Conservation (phyloP, 2,329 filamentous ascomycete species). For the Periconia digitata region DNA sequence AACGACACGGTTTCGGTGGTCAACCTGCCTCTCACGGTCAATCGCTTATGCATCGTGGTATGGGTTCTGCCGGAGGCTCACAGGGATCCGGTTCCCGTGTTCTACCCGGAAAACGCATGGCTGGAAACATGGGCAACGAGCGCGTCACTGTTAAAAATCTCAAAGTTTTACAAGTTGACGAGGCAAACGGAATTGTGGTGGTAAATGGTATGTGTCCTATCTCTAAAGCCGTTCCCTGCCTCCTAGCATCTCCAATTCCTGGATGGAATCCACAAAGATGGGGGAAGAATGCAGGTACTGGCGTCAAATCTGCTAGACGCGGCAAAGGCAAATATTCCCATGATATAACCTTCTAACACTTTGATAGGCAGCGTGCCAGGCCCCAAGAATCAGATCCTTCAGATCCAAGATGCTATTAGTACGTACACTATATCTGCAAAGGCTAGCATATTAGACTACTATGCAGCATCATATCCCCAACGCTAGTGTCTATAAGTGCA, state of each 20-base stretch:
- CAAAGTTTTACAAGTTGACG: slow-evolving; percentile 83
- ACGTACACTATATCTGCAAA: too few relatives aligned
- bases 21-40: slow-evolving; percentile 94
- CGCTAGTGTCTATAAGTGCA: too few relatives aligned
- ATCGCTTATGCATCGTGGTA: slow-evolving; percentile 87
- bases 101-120: slow-evolving; percentile 95
- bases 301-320: not conserved
- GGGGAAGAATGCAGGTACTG: not conserved
- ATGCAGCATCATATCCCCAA: too few relatives aligned
- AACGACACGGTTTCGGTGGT: slow-evolving; percentile 85
- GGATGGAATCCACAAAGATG: not conserved
- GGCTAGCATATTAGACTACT: too few relatives aligned
- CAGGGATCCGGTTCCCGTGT: slow-evolving; percentile 94
- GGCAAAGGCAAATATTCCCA: not conserved
- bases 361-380: slow-evolving; percentile 70
- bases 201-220: slow-evolving; percentile 70
- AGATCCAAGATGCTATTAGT: slow-evolving; percentile 90
- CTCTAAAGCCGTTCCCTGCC: not conserved
- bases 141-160: slow-evolving; percentile 89
- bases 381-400: slow-evolving; percentile 82
- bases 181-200: slow-evolving; percentile 82
- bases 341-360: not conserved
- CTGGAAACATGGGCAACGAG: slow-evolving; percentile 90
- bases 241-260: not conserved
- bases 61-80: slow-evolving; percentile 85